Base-by-base conservation (phyloP, 495 filamentous ascomycete species). In the Thozetella sp. region DNA sequence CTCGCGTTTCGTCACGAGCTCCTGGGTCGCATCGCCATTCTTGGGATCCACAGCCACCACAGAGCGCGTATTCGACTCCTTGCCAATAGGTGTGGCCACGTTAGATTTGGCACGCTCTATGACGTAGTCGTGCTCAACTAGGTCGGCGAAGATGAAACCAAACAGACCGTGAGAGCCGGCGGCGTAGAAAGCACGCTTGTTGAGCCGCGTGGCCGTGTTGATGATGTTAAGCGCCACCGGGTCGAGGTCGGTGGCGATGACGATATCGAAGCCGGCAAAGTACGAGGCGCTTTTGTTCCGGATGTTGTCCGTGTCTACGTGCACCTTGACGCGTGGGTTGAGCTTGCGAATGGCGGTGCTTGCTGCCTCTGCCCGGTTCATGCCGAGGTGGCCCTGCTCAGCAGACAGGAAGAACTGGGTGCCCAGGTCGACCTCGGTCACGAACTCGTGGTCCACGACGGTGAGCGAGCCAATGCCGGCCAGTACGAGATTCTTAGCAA, bases 401-500 rank as follows among this genome's bases (percentile, higher is more conserved):
- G 90, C 84, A 2, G 87, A 81, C 52, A 98, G 69, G 73, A 97
- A 94, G 77, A 97, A 98, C 68, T 97, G 91, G 12, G 92, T 85
- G 26, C 92, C 88, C 1, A 98, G 78, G 73, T 99, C 95, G 53
- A 91, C 83, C 63, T 91, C 88, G 11, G 83, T 89, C 60, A 97
- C 90, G 3, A 76, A 53, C 57, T 89, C 88, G 70, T 92, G 85
- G 73, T 98, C 96, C 57, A 95, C 78, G 57, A 99, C 87, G 6
- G 96, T 97, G 27, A 99, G 77, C 10, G 93, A 94, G 51, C 91
- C 91, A 61, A 99, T 93, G 19, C 95, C 95, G 23, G 96, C 93
- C 9, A 99, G 79, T 45, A 97, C 95, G n/a, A 99, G 85, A 67
- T 97, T 98, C 74, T 99, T 99, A 46, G 95, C 93, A 43, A 97